Base-by-base conservation (phyloP, 1,284 basidiomycete genomes). In the Porogramme epimiltina region DNA sequence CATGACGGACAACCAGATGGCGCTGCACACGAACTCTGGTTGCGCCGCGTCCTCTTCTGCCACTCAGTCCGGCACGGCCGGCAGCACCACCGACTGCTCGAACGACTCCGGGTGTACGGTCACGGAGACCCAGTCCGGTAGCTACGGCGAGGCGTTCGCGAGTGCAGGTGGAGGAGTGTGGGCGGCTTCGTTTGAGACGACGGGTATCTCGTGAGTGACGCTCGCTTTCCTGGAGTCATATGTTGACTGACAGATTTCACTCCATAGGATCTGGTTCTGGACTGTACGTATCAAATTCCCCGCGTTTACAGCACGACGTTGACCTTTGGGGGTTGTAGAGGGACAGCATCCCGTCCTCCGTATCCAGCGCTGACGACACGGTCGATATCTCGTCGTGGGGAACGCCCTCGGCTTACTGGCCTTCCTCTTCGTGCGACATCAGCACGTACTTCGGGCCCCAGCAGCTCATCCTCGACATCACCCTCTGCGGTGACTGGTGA, bases 201-300 rank as follows among this genome's bases (percentile, higher is more conserved):
- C 76, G 20, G 81, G 82, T 4, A 62, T 69, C 39, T 63, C 31
- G 62, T 66, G 49, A 57, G 61, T 66, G 20, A 18, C 25, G 3
- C 5, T 18, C n/a, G 38, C 22, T 26, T 16, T 11, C 54, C 67
- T n/a, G 20, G 22, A 31, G 13, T 20, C 8, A 13, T n/a, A n/a
- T n/a, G n/a, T 13, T 22, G 23, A 28, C 57, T 59, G 22, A 56
- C 8, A 11, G 19, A n/a, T 3, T 13, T 20, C 9, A 4, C 18
- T 25, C 24, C 26, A 25, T 26, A 83, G 79, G 62, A 80, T 87
- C 39, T 89, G 86, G 86, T 87, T 85, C 71, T 83, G 82, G 76
- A 77, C 73, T 46, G 80, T 82, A 62, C 55, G 76, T 71, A 2
- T 36, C 25, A n/a, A n/a, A n/a, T n/a, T n/a, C n/a, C n/a, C n/a